Percentiles rank a stretch among this genome's conserved stretches.
phyloP scores from a whole-genome alignment of 331 rosid genomes.

The Quercus tomentella region DNA sequence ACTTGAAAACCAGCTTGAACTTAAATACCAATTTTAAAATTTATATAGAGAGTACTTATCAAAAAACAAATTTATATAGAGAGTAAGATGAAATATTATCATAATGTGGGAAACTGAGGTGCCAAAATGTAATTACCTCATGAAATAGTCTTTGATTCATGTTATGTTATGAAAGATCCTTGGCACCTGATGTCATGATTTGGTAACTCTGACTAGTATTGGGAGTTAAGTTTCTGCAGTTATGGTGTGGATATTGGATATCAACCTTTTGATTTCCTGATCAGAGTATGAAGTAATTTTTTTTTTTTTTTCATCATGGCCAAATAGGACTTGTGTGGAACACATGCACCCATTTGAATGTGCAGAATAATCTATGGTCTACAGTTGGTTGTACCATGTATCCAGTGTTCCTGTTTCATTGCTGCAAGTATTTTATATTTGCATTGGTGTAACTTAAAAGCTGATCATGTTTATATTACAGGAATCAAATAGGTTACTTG shows the following conservation, averaged over 20 bases:
- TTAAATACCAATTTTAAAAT: not conserved
- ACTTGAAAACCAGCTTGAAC: not conserved
- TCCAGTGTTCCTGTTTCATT: not conserved
- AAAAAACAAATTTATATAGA: too few species aligned
- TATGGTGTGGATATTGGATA: too few species aligned
- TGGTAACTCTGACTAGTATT: not conserved
- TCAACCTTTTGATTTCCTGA: too few species aligned
- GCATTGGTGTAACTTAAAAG: conserved; percentile 6
- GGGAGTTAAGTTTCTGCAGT: not conserved
- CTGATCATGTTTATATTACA: conserved; percentile 32
- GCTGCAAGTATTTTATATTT: not conserved
- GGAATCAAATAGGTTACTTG: conserved; percentile 58
- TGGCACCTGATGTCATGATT: not conserved
- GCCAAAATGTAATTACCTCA: not conserved
- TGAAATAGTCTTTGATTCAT: not conserved
- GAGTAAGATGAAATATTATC: not conserved
- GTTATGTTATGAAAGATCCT: not conserved
- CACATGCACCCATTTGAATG: not conserved
- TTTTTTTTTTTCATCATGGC: not conserved
- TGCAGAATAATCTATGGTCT: not conserved
- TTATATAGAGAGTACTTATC: not conserved
- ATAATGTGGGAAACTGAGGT: not conserved
- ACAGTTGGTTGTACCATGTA: not conserved
- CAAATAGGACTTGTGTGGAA: not conserved
- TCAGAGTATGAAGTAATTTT: too few species aligned